phyloP scores from a whole-genome alignment of 2,329 filamentous ascomycete genomes.

The Neofusicoccum umdonicola region DNA sequence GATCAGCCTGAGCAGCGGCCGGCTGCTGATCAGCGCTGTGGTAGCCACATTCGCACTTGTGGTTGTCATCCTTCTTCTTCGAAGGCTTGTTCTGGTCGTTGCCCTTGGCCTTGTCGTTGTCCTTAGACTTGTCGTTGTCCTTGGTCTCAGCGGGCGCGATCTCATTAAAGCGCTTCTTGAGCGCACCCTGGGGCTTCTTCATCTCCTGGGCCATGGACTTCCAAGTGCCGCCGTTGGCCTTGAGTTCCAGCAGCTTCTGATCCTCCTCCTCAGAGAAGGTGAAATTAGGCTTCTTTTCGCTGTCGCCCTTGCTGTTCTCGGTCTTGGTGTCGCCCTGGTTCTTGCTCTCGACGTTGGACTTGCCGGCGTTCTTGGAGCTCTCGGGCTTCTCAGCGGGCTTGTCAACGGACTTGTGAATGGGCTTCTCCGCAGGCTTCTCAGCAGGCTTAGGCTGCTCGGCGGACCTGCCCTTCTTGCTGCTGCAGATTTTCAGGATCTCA shows the following conservation, averaged over 20 bases:
- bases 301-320: background rate
- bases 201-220: slow-evolving; percentile 30
- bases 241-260: slow-evolving; percentile 37
- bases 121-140: slow-evolving; percentile 18
- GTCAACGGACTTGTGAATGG: background rate
- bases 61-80: background rate
- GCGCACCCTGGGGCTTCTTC: slow-evolving; percentile 24
- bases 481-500: no score
- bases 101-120: slow-evolving; percentile 17
- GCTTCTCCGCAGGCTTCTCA: background rate
- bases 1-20: no score
- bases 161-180: slow-evolving; percentile 33
- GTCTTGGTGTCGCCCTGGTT: background rate
- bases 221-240: slow-evolving; percentile 32
- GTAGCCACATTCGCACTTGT: no score
- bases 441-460: no score
- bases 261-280: slow-evolving; percentile 42
- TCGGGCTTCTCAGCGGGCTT: slow-evolving; percentile 15
- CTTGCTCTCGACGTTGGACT: background rate
- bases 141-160: slow-evolving; percentile 29
- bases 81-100: slow-evolving; percentile 16
- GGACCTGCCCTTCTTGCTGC: no score
- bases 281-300: slow-evolving; percentile 7
- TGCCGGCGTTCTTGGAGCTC: background rate
- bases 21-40: no score